These are phyloP conservation scores for Prunus kanzakura DNA, from an alignment of 306 rosid genomes.

Conservation along the genomic window DNA sequence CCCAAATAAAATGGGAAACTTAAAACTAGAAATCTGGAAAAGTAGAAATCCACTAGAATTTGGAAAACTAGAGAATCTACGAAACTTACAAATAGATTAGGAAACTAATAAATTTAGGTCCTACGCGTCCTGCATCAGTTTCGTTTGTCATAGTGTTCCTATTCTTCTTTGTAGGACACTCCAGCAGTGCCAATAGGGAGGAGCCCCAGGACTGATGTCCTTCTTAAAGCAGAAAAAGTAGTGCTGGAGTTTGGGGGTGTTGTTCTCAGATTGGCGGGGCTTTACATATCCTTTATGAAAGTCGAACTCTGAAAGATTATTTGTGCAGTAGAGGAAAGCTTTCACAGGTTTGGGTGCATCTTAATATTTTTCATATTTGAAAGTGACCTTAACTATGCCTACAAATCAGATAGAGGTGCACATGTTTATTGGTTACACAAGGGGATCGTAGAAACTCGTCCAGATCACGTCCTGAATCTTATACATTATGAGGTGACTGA, in stretches of 20 bases:
- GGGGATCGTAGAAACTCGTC: constrained; percentile 70
- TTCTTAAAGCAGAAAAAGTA: constrained; percentile 72
- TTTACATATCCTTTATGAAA: constrained; percentile 78
- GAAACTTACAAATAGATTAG: too few species aligned
- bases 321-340: background rate
- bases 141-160: constrained; percentile 3
- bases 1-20: too few species aligned
- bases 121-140: too few species aligned
- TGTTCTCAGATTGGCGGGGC: constrained; percentile 82
- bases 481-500: constrained; percentile 88
- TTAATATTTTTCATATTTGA: background rate
- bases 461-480: constrained; percentile 87
- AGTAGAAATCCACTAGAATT: too few species aligned
- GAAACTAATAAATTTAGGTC: too few species aligned
- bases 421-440: constrained; percentile 81
- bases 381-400: constrained; percentile 55
- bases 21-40: too few species aligned
- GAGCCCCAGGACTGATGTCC: constrained; percentile 83
- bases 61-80: too few species aligned
- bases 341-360: background rate
- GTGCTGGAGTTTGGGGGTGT: constrained; percentile 81
- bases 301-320: constrained; percentile 17
- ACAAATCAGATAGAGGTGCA: constrained; percentile 86
- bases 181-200: constrained; percentile 86
- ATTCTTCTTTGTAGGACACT: constrained; percentile 55